Evolutionary conservation across 352 stramenopile species (phyloP), one percentile per base, ranked within the genome.

Genomic region (Phytopythium ostracodes): DNA sequence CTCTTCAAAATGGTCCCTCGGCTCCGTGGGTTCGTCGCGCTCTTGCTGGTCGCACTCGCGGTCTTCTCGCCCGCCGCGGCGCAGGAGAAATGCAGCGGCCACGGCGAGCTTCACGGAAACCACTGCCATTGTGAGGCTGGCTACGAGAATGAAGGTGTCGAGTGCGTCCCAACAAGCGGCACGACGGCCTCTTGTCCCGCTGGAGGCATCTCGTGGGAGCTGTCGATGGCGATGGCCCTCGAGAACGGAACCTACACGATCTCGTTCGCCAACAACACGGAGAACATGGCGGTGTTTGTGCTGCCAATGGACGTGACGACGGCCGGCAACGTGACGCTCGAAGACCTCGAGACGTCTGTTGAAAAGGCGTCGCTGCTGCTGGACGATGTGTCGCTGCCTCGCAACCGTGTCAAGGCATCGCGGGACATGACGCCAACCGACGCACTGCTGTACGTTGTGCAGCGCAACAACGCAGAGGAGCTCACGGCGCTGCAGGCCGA

Each of bases 201-300:
- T 17, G 69, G 72, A 36, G 76, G 71, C 22, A 72, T 81, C 56
- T 58, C 60, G 8, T 84, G 71, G 68, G 72, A 79, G 47, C 53
- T 78, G 38, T 81, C 77, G 29, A 75, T 73, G 47, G 57, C 70
- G 1, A 65, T 79, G 52, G 68, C 59, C 29, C 59, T 96, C 24
- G 55, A 83, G 17, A 77, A 78, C 51, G 72, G 70, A 6, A 70
- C 75, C 27, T 83, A 80, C 65, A 71, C 63, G 2, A 59, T 83
- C 53, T 71, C 73, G 4, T 65, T 83, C 36, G 59, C 56, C 10
- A 71, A 77, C 35, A 83, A 83, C 58, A 68, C 67, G 44, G 75
- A 78, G 20, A 74, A 77, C 63, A 80, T 83, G 75, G 75, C 72
- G 1, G 55, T 75, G 31, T 71, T 83, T 12, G 63, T 83, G 22